Conservation (phyloP, 2,329 filamentous ascomycete genomes). For the Trichoderma cornu-damae region DNA sequence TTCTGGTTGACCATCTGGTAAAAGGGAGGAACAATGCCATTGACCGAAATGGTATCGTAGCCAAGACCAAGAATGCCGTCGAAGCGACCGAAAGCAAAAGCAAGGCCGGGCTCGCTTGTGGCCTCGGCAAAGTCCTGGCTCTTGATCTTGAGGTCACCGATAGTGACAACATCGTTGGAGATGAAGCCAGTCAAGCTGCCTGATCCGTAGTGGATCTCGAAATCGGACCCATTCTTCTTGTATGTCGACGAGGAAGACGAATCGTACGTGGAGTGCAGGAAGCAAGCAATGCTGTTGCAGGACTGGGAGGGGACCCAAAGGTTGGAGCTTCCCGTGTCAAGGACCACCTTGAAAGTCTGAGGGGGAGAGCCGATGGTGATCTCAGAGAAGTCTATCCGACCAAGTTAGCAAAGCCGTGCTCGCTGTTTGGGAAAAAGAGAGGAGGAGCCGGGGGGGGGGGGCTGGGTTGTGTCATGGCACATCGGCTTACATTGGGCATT, state of each 20-base stretch:
- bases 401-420: neutral
- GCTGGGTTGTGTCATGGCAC: neutral
- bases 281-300: slow-evolving; percentile 96
- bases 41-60: slow-evolving; percentile 95
- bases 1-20: slow-evolving; percentile 92
- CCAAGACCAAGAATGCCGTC: slow-evolving; percentile 94
- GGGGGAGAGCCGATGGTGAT: slow-evolving; percentile 88
- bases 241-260: slow-evolving; percentile 82
- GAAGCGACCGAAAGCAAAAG: slow-evolving; percentile 95
- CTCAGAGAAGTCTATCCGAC: slow-evolving; percentile 79
- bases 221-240: slow-evolving; percentile 87
- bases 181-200: slow-evolving; percentile 91
- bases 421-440: neutral
- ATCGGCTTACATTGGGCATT: slow-evolving; percentile 86
- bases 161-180: slow-evolving; percentile 78
- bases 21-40: slow-evolving; percentile 89
- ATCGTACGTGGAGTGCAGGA: slow-evolving; percentile 95
- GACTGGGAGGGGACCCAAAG: slow-evolving; percentile 91
- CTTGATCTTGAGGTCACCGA: slow-evolving; percentile 85
- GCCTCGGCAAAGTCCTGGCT: slow-evolving; percentile 94
- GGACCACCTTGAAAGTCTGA: slow-evolving; percentile 95
- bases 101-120: slow-evolving; percentile 89
- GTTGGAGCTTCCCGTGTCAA: slow-evolving; percentile 98
- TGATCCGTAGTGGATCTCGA: slow-evolving; percentile 93
- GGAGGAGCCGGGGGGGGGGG: too few species aligned